Conservation (phyloP, 208 protist genomes). For the Ichthyophonus hoferi region DNA sequence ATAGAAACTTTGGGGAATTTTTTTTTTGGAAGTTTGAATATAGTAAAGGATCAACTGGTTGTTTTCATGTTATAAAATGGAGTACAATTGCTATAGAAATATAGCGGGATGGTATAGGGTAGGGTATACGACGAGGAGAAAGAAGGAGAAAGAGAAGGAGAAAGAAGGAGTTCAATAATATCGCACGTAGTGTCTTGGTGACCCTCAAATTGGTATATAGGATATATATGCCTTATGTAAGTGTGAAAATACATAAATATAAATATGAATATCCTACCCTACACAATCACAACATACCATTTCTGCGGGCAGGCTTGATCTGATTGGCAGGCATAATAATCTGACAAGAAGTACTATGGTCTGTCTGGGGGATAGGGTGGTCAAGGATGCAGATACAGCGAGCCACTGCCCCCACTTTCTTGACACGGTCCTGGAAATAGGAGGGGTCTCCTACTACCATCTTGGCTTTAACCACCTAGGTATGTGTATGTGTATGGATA, state of each 20-base stretch:
- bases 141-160: neutral
- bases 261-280: neutral
- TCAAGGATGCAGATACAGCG: conserved; percentile 94
- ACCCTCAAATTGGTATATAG: no score
- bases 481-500: conserved; percentile 48
- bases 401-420: conserved; percentile 81
- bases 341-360: conserved; percentile 79
- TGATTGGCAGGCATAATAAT: conserved; percentile 96
- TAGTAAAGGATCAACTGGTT: no score
- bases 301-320: conserved; percentile 70
- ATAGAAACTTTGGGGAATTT: no score
- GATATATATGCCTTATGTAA: neutral
- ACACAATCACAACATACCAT: conserved; percentile 49
- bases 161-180: neutral
- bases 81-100: no score
- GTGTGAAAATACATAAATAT: neutral
- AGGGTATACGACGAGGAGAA: conserved; percentile 24
- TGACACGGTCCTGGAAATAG: conserved; percentile 88
- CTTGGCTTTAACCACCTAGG: conserved; percentile 76
- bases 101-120: conserved; percentile 18
- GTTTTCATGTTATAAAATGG: no score
- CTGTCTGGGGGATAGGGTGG: conserved; percentile 77
- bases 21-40: no score
- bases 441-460: conserved; percentile 94
- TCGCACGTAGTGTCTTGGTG: neutral